Evolutionary conservation across 176 grass and related monocot species (phyloP).

Genomic region (Rhynchospora pubera): DNA sequence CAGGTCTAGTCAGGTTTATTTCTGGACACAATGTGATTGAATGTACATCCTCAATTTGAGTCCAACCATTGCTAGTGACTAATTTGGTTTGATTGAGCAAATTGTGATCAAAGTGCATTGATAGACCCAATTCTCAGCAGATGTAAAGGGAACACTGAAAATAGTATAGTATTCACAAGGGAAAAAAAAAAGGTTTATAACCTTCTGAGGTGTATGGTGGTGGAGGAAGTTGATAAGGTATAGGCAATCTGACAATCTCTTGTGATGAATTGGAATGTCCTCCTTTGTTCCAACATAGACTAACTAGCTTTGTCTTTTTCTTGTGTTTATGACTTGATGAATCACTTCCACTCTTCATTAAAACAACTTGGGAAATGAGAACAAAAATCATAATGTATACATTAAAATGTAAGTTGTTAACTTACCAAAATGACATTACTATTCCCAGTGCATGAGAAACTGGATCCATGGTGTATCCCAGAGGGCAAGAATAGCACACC

Average conservation of each 20-base stretch:
- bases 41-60: background rate
- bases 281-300: conserved; percentile 49
- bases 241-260: conserved; percentile 51
- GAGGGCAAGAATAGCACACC: conserved; percentile 84
- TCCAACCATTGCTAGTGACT: background rate
- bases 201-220: conserved; percentile 54
- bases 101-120: background rate
- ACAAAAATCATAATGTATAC: background rate
- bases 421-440: conserved; percentile 21
- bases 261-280: conserved; percentile 18
- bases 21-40: background rate
- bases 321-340: conserved; percentile 7
- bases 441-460: conserved; percentile 62
- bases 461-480: conserved; percentile 9
- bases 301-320: conserved; percentile 55
- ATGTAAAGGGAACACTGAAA: background rate
- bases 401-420: background rate
- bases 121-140: background rate
- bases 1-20: background rate
- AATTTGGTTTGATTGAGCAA: background rate
- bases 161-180: background rate
- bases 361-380: background rate
- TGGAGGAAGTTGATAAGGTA: conserved; percentile 86
- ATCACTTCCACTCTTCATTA: conserved; percentile 14
- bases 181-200: conserved; percentile 3